Percentiles rank a stretch among this genome's conserved stretches.
phyloP scores from a whole-genome alignment of 768 basidiomycete genomes.

The Coprinopsis cinerea region DNA sequence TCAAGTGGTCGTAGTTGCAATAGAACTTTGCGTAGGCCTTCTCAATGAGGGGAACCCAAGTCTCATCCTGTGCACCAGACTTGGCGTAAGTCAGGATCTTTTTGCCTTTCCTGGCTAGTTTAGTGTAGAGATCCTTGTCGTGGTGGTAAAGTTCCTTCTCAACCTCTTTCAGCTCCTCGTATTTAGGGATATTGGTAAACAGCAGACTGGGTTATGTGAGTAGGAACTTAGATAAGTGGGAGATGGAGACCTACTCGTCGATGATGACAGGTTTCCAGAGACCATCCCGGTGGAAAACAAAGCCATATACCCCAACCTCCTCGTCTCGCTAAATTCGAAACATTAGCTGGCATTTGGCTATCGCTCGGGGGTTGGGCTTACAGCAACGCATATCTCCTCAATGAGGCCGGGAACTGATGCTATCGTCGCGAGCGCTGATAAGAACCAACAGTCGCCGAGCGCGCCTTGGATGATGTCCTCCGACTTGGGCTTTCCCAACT shows the following conservation, averaged over 20 bases:
- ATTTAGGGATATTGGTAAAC: conserved; percentile 45
- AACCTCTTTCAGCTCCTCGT: conserved; percentile 34
- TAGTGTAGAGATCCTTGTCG: neutral
- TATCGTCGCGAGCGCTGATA: conserved; percentile 45
- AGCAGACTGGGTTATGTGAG: conserved; percentile 31
- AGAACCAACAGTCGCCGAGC: conserved; percentile 51
- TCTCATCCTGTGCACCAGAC: conserved; percentile 21
- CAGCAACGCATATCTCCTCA: conserved; percentile 42
- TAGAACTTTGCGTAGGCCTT: conserved; percentile 49
- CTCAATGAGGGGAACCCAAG: conserved; percentile 44
- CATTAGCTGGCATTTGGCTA: neutral
- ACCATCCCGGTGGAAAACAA: conserved; percentile 48
- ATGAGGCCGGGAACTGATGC: conserved; percentile 37
- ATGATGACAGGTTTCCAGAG: conserved; percentile 51
- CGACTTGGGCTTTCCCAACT: conserved; percentile 28
- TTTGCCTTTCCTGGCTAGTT: neutral
- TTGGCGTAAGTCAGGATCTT: neutral
- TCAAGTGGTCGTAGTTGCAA: conserved; percentile 32
- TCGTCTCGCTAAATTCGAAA: conserved; percentile 35
- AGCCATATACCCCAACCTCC: conserved; percentile 50
- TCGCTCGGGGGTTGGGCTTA: conserved; percentile 13
- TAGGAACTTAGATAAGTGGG: neutral
- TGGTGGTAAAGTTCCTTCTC: conserved; percentile 30
- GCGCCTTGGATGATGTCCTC: conserved; percentile 44
- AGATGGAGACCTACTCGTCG: conserved; percentile 38